A percentile compares a stretch with the other conserved stretches of the same genome.
Evolutionary conservation across 2,329 filamentous ascomycete species (phyloP).

Genomic region (Dryadomyces sulphureus): DNA sequence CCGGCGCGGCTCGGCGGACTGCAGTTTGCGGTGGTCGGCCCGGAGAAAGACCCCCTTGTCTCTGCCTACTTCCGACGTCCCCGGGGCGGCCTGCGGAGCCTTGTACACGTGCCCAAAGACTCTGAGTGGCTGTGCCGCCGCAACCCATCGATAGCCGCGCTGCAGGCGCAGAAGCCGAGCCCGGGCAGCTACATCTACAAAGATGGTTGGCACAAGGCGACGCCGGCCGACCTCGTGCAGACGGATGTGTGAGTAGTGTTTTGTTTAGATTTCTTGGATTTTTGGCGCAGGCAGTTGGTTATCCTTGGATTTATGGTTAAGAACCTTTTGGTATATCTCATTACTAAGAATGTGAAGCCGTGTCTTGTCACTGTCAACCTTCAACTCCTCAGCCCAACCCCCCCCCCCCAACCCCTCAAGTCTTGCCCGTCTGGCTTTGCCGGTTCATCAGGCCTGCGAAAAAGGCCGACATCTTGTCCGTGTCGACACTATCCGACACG

Average conservation of each 20-base stretch:
- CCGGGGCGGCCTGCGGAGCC: conserved; percentile 15
- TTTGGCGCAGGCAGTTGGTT: too few species aligned
- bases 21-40: conserved; percentile 7
- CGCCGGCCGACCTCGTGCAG: conserved; percentile 9
- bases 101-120: conserved; percentile 11
- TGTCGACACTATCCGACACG: conserved; percentile 27
- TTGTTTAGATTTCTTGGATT: too few species aligned
- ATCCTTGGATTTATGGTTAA: too few species aligned
- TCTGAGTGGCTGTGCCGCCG: conserved; percentile 11
- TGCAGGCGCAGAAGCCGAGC: background rate
- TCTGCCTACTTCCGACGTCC: conserved; percentile 13
- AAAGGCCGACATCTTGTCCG: conserved; percentile 43
- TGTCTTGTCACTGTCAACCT: too few species aligned
- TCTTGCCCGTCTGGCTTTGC: conserved; percentile 10
- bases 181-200: conserved; percentile 10
- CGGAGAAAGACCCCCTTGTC: conserved; percentile 3
- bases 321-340: too few species aligned
- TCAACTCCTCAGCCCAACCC: background rate
- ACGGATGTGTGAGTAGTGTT: too few species aligned
- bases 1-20: conserved; percentile 56
- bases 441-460: conserved; percentile 46
- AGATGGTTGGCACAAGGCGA: conserved; percentile 11
- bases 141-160: conserved; percentile 11
- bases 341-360: too few species aligned
- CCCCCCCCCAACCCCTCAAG: background rate